These are phyloP conservation scores for Fusarium bulbicola DNA, from an alignment of 2,329 filamentous ascomycete genomes.

Conservation along the genomic window DNA sequence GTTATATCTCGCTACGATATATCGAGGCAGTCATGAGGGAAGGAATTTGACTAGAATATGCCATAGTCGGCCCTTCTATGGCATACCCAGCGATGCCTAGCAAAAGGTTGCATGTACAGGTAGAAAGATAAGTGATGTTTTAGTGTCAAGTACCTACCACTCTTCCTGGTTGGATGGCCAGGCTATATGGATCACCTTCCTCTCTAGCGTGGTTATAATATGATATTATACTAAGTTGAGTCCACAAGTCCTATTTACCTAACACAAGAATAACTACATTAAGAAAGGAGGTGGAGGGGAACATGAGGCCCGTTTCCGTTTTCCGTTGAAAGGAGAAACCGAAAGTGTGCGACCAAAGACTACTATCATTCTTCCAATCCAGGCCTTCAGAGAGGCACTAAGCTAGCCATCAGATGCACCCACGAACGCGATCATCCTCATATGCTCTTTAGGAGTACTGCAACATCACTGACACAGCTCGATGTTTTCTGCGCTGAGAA, in stretches of 20 bases:
- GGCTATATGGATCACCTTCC: no score
- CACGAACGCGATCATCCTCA: fast-evolving
- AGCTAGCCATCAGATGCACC: fast-evolving
- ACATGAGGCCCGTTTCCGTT: fast-evolving
- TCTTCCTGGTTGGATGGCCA: no score
- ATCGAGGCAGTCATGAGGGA: fast-evolving
- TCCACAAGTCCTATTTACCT: fast-evolving
- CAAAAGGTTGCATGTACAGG: neutral
- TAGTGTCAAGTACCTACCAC: no score
- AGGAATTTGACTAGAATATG: fast-evolving
- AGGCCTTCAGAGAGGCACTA: neutral
- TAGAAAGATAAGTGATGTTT: no score
- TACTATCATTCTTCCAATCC: fast-evolving
- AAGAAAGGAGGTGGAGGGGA: neutral
- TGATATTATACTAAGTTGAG: neutral
- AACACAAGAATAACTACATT: neutral
- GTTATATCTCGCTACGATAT: fast-evolving
- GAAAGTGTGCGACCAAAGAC: fast-evolving
- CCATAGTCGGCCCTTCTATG: neutral
- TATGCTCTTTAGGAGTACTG: neutral
- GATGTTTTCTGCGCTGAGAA: fast-evolving
- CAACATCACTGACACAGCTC: fast-evolving
- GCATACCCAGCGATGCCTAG: fast-evolving
- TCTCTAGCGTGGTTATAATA: no score
- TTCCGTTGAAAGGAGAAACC: no score